Base-by-base conservation (phyloP, 2,329 filamentous ascomycete species). In the Alternaria brassicicola region DNA sequence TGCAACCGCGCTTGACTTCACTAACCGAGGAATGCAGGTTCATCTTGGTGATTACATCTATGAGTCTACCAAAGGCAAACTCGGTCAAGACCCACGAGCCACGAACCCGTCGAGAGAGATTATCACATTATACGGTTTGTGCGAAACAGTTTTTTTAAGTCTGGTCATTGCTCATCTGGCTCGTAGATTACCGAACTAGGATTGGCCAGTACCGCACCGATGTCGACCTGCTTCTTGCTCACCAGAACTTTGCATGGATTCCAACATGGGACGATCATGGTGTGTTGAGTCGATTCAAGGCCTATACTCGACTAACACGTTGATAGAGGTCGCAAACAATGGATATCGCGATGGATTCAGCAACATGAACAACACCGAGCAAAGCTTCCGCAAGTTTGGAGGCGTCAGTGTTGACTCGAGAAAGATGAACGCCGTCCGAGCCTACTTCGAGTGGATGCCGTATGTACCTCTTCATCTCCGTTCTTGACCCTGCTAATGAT, bases 361-460 rank as follows among this genome's bases (percentile, higher is more conserved):
- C 71, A 12, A 67, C 68, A 38, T 80, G 50, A 81, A 80, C 66
- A 81, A 81, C 60, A 81, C 79, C 6, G 78, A 81, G 54, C 69
- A 72, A 4, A 78, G 75, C 0, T 81, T 81, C 68, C 63, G 75
- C 35, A 64, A 74, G 21, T 73, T 74, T 33, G 78, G 78, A 25
- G 74, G 77, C 6, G 70, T 81, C 13, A 69, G 70, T 25, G 76
- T 80, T 15, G 79, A 81, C 30, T 77, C 80, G 36, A 70, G 79
- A 12, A 81, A 81, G 63, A 81, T 80, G 78, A 79, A 81, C 52
- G 79, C 79, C 3, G 79, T 81, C 2, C 71, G 79, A 17, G 79
- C 79, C 0, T 78, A 78, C 59, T 80, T 80, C 48, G 78, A 81
- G 51, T 81, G 79, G 77, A 80, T 80, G 78, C 78, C 78, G 56